Evolutionary conservation across 2,329 filamentous ascomycete genomes (phyloP), one percentile per base, ranked within the genome.

Genomic region (Cladosporium sp.): DNA sequence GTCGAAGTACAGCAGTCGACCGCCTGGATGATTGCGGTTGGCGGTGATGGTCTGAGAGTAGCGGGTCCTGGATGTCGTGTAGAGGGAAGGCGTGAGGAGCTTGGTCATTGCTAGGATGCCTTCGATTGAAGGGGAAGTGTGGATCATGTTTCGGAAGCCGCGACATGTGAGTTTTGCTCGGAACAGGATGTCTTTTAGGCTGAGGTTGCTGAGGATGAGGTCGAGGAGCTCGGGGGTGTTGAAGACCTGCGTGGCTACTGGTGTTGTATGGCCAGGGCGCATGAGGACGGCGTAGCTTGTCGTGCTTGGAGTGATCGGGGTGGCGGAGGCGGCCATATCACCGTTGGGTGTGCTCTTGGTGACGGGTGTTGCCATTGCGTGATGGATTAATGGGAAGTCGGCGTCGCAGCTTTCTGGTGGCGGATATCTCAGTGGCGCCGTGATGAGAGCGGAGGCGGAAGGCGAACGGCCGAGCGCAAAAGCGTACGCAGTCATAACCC

Each of bases 181-280:
- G 8, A 38, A 34, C 15, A 58, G 34, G 18, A 58, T 30, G 55
- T 41, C 55, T 38, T 14, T 58, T 3, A 14, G 32, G 7, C 34
- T 14, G 55, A 58, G 55, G 10, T 58, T 24, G 8, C 34, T 41
- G 30, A 58, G 15, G 34, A 58, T 58, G 30, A 36, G 18, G 34
- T 58, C 55, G 18, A 58, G 21, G 12, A 38, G 55, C 24, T 58
- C 54, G 54, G 54, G 54, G 8, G 34, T 36, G 32, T 58, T 38
- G 54, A 58, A 7, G 18, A 58, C 54, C 21, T 38, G 30, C 34
- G 21, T 15, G 32, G 28, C 15, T 8, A 30, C 51, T n/a, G 26
- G 14, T 30, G 14, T 54, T 11, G 6, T 10, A 6, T 44, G 38
- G 38, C 38, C 38, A n/a, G 18, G 38, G 38, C 38, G 18, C 18